Conservation (phyloP, 2,329 filamentous ascomycete species). For the Ambrosiella cleistominuta region DNA sequence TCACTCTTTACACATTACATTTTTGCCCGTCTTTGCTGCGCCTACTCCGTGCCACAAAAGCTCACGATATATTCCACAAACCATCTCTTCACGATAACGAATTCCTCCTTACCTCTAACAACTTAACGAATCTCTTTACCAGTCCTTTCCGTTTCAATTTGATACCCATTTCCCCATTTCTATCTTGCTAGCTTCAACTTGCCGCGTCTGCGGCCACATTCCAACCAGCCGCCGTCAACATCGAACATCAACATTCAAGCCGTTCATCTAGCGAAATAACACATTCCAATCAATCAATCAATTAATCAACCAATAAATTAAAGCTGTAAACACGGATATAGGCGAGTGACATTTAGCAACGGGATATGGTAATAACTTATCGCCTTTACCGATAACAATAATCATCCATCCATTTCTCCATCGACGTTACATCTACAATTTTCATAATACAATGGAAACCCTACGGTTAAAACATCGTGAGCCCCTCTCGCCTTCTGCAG, state of each 20-base stretch:
- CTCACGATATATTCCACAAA: background rate
- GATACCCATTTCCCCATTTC: background rate
- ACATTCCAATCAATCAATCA: background rate
- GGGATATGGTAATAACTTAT: background rate
- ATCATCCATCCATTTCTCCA: background rate
- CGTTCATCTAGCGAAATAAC: background rate
- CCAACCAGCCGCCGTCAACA: background rate
- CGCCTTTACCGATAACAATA: background rate
- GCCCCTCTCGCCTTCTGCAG: slow-evolving; percentile 36
- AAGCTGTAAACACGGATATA: background rate
- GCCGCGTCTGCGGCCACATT: background rate
- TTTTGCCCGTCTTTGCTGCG: background rate
- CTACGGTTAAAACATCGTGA: slow-evolving; percentile 34
- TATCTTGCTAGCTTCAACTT: background rate
- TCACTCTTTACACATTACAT: background rate
- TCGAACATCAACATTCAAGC: background rate
- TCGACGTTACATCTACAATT: background rate
- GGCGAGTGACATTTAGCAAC: background rate
- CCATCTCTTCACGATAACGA: background rate
- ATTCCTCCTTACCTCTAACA: background rate
- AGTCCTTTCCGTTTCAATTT: background rate
- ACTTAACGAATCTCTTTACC: background rate
- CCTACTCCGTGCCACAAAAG: background rate
- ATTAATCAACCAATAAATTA: background rate
- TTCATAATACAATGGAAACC: slow-evolving; percentile 29